Percentiles rank a stretch among this genome's conserved stretches.
phyloP scores from a whole-genome alignment of 192 early-diverging fungal genomes.

The Spizellomyces sp. region DNA sequence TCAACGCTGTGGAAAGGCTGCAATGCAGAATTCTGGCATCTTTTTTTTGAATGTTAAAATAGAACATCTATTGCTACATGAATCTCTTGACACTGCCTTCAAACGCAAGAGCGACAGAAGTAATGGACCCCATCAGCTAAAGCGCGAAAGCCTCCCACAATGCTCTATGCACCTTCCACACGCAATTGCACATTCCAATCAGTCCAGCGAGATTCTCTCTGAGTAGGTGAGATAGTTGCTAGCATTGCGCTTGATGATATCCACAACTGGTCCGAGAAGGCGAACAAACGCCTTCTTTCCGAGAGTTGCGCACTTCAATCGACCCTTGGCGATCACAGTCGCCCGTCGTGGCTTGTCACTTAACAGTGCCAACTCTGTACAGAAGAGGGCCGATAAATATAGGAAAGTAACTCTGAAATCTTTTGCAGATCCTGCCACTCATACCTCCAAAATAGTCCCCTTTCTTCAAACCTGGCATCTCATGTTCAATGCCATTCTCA shows the following conservation, averaged over 20 bases:
- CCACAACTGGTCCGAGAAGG: constrained; percentile 90
- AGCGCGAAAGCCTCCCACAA: no score
- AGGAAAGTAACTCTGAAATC: not conserved
- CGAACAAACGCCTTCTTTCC: constrained; percentile 95
- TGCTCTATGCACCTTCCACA: no score
- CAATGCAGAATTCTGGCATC: no score
- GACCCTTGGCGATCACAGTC: constrained; percentile 82
- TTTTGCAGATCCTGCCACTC: not conserved
- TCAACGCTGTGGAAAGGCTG: no score
- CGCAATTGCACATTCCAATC: not conserved
- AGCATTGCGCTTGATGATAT: constrained; percentile 94
- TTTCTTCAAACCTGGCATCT: constrained; percentile 57
- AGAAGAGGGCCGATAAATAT: constrained; percentile 2
- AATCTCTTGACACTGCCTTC: no score
- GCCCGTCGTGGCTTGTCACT: constrained; percentile 92
- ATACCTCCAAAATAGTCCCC: constrained; percentile 97
- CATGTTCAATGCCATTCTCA: constrained; percentile 75
- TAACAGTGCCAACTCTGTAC: constrained; percentile 89
- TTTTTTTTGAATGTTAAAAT: no score
- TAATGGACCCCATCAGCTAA: no score
- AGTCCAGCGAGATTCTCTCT: constrained; percentile 24
- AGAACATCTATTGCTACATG: no score
- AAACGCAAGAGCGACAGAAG: no score
- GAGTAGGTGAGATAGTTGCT: constrained; percentile 71
- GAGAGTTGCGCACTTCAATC: constrained; percentile 93